Percentiles rank a stretch among this genome's conserved stretches.
phyloP scores from a whole-genome alignment of 306 rosid species.

The Rosa chinensis region DNA sequence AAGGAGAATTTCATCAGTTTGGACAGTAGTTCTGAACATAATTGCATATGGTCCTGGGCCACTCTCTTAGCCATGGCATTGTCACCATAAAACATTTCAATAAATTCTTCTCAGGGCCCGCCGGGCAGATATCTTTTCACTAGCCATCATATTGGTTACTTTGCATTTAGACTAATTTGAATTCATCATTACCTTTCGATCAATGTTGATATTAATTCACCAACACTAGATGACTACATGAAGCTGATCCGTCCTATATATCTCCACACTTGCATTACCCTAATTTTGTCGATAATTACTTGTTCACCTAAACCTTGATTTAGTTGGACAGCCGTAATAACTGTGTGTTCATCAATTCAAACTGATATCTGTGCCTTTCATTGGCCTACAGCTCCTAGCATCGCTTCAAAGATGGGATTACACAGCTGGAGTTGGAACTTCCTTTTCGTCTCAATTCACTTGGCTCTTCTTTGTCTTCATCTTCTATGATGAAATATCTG shows the following conservation, averaged over 20 bases:
- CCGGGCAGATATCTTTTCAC: background rate
- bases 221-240: background rate
- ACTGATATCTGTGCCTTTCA: constrained; percentile 17
- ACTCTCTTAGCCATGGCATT: background rate
- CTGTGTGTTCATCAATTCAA: background rate
- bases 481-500: constrained; percentile 24
- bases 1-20: background rate
- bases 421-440: constrained; percentile 45
- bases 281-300: background rate
- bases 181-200: background rate
- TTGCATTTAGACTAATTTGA: background rate
- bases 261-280: background rate
- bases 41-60: background rate
- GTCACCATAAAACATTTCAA: background rate
- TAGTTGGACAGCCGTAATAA: background rate
- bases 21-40: background rate
- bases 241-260: background rate
- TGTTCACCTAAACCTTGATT: background rate
- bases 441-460: constrained; percentile 40
- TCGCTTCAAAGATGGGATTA: constrained; percentile 32
- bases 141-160: background rate
- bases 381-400: constrained; percentile 37
- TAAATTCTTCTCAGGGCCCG: background rate
- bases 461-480: constrained; percentile 27
- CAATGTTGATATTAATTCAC: background rate